phyloP scores from a whole-genome alignment of 441 rosid species.

The Populus tomentosa region DNA sequence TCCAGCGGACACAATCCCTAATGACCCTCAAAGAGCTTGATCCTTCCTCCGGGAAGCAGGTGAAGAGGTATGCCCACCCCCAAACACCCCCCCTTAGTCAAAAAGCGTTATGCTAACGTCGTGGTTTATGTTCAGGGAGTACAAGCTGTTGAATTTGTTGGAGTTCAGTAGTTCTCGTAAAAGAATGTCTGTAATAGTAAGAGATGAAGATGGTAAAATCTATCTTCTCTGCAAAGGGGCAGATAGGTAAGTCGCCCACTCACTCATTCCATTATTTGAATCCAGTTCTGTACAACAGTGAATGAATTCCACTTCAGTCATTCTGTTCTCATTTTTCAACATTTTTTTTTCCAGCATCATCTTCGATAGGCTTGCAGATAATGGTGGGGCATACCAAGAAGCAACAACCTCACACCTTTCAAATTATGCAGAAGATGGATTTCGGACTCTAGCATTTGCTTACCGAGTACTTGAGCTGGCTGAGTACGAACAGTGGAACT shows the following conservation, averaged over 20 bases:
- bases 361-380: slow-evolving; percentile 55
- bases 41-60: slow-evolving; percentile 35
- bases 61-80: slow-evolving; percentile 44
- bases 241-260: slow-evolving; percentile 48
- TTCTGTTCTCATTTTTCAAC: background rate
- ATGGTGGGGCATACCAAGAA: slow-evolving; percentile 43
- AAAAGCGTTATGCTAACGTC: slow-evolving; percentile 10
- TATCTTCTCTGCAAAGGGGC: slow-evolving; percentile 92
- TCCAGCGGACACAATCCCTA: slow-evolving; percentile 60
- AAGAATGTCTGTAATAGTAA: slow-evolving; percentile 84
- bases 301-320: background rate
- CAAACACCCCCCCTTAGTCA: background rate
- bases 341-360: slow-evolving; percentile 50
- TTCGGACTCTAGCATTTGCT: slow-evolving; percentile 85
- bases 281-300: background rate
- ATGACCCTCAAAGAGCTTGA: slow-evolving; percentile 48
- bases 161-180: slow-evolving; percentile 76
- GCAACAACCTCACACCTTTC: slow-evolving; percentile 49
- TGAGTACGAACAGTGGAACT: slow-evolving; percentile 56
- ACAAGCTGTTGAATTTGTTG: slow-evolving; percentile 67
- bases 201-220: slow-evolving; percentile 57
- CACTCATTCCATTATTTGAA: background rate
- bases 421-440: slow-evolving; percentile 63
- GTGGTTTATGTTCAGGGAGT: slow-evolving; percentile 47
- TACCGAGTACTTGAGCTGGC: slow-evolving; percentile 41